Percentiles rank a stretch among this genome's conserved stretches.
phyloP scores from a whole-genome alignment of 192 early-diverging fungal genomes.

The Podochytrium sp. region DNA sequence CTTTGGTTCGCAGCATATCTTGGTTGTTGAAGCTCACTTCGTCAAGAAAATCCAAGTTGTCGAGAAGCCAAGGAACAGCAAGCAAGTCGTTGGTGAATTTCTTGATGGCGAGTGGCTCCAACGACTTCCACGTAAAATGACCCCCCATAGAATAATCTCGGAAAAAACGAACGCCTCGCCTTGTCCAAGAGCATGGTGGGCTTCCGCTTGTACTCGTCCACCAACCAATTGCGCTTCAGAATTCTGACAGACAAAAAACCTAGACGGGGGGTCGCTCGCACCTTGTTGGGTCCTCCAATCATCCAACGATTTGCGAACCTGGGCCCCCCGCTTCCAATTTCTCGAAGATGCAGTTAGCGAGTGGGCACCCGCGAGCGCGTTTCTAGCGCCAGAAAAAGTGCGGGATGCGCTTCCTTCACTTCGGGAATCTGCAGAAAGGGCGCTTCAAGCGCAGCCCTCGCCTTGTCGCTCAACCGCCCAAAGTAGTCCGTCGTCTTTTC shows the following conservation, averaged over 20 bases:
- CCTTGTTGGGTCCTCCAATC: too few relatives aligned
- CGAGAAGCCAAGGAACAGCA: background rate
- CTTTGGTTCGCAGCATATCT: constrained; percentile 8
- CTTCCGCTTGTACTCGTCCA: background rate
- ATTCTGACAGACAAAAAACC: background rate
- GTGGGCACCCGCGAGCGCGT: too few relatives aligned
- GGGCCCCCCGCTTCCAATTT: too few relatives aligned
- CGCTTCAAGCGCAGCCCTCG: too few relatives aligned
- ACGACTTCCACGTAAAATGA: background rate
- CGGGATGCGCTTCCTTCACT: too few relatives aligned
- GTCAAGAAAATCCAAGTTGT: constrained; percentile 34
- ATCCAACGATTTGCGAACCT: too few relatives aligned
- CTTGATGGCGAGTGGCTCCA: constrained; percentile 27
- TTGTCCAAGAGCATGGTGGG: background rate
- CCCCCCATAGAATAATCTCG: background rate
- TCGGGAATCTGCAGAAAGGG: too few relatives aligned
- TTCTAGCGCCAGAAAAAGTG: too few relatives aligned
- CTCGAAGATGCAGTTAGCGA: too few relatives aligned
- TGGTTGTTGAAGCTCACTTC: constrained; percentile 35
- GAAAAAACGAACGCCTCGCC: background rate
- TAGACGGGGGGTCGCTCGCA: background rate
- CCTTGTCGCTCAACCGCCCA: too few relatives aligned
- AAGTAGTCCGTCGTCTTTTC: too few relatives aligned
- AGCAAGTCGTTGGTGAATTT: constrained; percentile 22
- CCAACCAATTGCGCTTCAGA: background rate